These are phyloP conservation scores for Fraxinus nigra DNA, from an alignment of 305 asterid genomes.

Conservation along the genomic window DNA sequence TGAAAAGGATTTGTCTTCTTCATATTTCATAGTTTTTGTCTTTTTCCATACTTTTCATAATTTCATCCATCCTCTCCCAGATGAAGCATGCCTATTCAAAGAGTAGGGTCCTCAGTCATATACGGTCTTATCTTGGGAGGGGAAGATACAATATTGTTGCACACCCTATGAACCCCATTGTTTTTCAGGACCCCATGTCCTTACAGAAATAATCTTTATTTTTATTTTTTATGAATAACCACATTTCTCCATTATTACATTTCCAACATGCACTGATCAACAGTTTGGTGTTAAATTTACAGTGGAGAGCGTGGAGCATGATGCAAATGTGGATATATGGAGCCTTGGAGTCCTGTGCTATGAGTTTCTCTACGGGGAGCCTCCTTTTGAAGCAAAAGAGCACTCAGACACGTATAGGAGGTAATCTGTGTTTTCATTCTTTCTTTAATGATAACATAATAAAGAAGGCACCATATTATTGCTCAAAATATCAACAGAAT, in stretches of 20 bases:
- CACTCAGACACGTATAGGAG: slow-evolving; percentile 55
- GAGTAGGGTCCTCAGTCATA: neutral
- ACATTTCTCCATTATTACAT: slow-evolving; percentile 3
- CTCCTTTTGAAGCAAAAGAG: slow-evolving; percentile 61
- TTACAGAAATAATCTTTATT: neutral
- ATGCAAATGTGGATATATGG: slow-evolving; percentile 55
- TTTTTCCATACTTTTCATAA: neutral
- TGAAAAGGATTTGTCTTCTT: neutral
- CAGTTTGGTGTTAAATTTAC: slow-evolving; percentile 16
- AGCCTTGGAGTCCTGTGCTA: slow-evolving; percentile 68
- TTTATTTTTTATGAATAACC: neutral
- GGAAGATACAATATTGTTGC: neutral
- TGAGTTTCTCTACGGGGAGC: slow-evolving; percentile 52
- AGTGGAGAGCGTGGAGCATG: slow-evolving; percentile 56
- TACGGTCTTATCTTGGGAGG: neutral
- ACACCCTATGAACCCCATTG: neutral
- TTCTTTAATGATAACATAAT: neutral
- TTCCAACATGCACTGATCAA: neutral
- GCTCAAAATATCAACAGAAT: neutral
- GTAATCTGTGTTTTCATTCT: slow-evolving; percentile 16
- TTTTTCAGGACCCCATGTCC: neutral
- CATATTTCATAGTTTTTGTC: neutral
- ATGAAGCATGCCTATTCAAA: neutral
- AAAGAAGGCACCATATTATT: neutral
- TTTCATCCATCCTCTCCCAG: neutral